A percentile compares a stretch with the other conserved stretches of the same genome.
These are phyloP conservation scores for Sclerotinia nivalis DNA, from an alignment of 2,329 filamentous ascomycete genomes.

Conservation along the genomic window DNA sequence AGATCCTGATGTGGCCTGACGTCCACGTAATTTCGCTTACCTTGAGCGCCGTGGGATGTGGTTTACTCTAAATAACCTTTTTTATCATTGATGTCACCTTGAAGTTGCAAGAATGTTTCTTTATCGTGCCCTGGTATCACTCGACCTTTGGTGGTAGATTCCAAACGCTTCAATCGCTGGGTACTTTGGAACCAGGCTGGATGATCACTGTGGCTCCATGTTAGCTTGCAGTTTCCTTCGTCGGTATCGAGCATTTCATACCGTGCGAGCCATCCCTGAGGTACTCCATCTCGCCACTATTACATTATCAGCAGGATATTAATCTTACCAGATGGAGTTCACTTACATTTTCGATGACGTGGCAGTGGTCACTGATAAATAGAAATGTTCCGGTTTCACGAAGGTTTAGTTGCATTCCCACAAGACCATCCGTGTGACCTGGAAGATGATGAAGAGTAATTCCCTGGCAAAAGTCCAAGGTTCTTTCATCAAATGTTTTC, in stretches of 20 bases:
- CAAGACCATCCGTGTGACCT: constrained; percentile 38
- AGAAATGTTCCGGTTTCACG: constrained; percentile 41
- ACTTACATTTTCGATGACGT: constrained; percentile 41
- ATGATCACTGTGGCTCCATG: constrained; percentile 34
- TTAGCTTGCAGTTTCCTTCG: constrained; percentile 13
- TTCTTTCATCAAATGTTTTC: constrained; percentile 46
- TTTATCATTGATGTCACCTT: constrained; percentile 34
- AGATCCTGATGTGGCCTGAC: background rate
- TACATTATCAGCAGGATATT: background rate
- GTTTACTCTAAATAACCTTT: constrained; percentile 18
- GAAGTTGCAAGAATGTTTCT: constrained; percentile 35
- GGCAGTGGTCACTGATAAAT: constrained; percentile 42
- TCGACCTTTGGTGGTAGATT: constrained; percentile 37
- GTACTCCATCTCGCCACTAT: constrained; percentile 38
- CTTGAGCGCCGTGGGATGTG: background rate
- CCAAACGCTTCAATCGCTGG: constrained; percentile 39
- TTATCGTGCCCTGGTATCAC: constrained; percentile 38
- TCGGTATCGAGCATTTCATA: constrained; percentile 21
- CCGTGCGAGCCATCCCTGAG: constrained; percentile 42
- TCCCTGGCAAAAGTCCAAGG: constrained; percentile 45
- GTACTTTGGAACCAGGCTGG: constrained; percentile 42
- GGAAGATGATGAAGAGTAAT: constrained; percentile 41
- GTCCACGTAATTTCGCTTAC: background rate
- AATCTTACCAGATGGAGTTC: background rate
- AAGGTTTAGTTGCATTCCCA: constrained; percentile 42